Evolutionary conservation across 1,284 basidiomycete genomes (phyloP).

Genomic region (Erythrobasidium hasegawianum): DNA sequence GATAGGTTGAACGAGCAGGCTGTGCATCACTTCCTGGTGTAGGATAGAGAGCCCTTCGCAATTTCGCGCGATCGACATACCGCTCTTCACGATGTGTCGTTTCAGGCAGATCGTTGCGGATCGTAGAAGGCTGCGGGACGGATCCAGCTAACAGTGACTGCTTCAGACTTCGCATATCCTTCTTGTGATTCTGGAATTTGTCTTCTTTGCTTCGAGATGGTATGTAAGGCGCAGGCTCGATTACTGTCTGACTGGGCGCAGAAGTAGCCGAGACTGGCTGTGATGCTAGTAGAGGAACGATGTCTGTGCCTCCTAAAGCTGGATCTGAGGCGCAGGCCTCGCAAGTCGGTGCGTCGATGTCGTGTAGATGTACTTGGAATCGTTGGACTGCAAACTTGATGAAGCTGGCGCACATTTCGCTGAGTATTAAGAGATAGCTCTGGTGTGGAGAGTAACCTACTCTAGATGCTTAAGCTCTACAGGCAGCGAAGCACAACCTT

Average conservation of each 20-base stretch:
- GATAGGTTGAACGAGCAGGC: background rate
- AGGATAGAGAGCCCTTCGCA: constrained; percentile 14
- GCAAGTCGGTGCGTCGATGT: background rate
- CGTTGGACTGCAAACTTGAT: constrained; percentile 33
- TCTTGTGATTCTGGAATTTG: constrained; percentile 22
- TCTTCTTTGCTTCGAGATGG: constrained; percentile 16
- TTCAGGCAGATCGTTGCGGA: background rate
- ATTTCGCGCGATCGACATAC: constrained; percentile 28
- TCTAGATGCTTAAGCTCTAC: constrained; percentile 16
- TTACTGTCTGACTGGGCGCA: background rate
- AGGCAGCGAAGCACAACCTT: constrained; percentile 24
- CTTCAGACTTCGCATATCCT: constrained; percentile 8
- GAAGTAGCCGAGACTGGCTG: background rate
- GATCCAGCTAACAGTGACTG: constrained; percentile 6
- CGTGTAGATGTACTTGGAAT: constrained; percentile 25
- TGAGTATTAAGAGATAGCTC: background rate
- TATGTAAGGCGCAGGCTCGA: background rate
- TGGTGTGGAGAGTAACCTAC: background rate
- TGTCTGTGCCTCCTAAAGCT: background rate
- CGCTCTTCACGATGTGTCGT: background rate
- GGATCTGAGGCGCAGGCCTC: background rate
- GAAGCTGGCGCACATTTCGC: background rate
- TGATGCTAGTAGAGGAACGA: constrained; percentile 7
- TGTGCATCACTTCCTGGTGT: constrained; percentile 12
- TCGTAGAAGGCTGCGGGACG: background rate